Evolutionary conservation across 148 eudicot genomes (phyloP).

Genomic region (Gaultheria prostrata): DNA sequence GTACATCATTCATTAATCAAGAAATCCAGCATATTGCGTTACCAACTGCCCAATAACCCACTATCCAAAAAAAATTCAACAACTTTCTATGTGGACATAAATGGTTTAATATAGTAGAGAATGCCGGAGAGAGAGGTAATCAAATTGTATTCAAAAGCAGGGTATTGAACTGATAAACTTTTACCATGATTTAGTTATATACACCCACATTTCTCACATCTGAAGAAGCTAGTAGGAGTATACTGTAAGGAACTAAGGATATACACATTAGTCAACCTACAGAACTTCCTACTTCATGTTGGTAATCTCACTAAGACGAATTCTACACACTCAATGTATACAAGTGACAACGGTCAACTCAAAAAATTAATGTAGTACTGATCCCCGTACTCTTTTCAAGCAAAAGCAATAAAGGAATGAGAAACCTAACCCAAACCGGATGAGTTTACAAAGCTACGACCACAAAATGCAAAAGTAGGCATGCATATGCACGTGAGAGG

Average conservation of each 20-base stretch:
- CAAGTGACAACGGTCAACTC: background rate
- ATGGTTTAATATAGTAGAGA: background rate
- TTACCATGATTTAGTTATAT: background rate
- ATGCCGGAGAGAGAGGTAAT: background rate
- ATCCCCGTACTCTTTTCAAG: background rate
- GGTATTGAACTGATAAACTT: background rate
- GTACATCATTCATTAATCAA: background rate
- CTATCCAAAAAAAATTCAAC: background rate
- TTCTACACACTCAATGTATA: background rate
- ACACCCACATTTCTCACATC: background rate
- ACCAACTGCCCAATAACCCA: background rate
- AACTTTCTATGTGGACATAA: background rate
- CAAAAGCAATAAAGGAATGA: background rate
- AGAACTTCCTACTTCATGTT: background rate
- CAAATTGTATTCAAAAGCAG: background rate
- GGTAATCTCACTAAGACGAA: background rate
- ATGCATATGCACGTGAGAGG: background rate
- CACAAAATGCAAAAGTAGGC: background rate
- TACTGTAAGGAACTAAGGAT: background rate
- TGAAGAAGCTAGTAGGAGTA: background rate
- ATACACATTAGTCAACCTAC: background rate
- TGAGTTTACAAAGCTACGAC: background rate
- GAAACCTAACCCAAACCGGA: background rate
- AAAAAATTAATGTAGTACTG: background rate
- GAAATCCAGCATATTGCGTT: background rate